phyloP scores from a whole-genome alignment of 2,329 filamentous ascomycete species.

The Pseudogymnoascus sp. region DNA sequence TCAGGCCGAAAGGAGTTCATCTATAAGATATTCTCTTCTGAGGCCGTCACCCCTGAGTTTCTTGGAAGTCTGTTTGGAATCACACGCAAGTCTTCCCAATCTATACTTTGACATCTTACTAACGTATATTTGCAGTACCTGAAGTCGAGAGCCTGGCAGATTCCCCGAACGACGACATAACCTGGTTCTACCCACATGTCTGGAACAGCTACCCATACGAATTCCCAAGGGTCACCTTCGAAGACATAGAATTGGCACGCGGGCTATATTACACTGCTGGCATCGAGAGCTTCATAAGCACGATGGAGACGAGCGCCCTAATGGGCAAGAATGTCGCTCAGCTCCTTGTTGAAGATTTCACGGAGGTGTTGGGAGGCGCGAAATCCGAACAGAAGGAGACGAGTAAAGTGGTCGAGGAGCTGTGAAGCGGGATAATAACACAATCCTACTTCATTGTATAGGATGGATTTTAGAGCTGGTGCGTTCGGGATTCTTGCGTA shows the following conservation, averaged over 20 bases:
- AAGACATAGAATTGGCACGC: constrained; percentile 61
- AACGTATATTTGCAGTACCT: constrained; percentile 14
- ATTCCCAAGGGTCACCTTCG: constrained; percentile 78
- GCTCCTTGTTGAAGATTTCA: constrained; percentile 56
- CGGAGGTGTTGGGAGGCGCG: constrained; percentile 17
- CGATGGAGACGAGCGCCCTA: constrained; percentile 91
- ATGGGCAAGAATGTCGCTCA: constrained; percentile 82
- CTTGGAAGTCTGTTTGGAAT: constrained; percentile 43
- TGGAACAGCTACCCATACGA: constrained; percentile 84
- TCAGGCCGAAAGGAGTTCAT: constrained; percentile 46
- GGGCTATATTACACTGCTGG: constrained; percentile 63
- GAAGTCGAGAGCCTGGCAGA: constrained; percentile 15
- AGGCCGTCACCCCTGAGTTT: constrained; percentile 43
- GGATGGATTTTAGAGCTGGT: neutral
- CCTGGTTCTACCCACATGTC: constrained; percentile 68
- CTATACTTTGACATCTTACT: constrained; percentile 10
- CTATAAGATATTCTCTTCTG: constrained; percentile 58
- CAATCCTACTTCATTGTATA: neutral
- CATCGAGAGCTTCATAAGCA: constrained; percentile 91
- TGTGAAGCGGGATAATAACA: neutral
- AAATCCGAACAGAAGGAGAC: neutral
- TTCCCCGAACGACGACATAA: constrained; percentile 38
- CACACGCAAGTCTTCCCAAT: constrained; percentile 13
- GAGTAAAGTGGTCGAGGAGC: constrained; percentile 10
- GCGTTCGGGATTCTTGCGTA: neutral